Evolutionary conservation across 441 rosid species (phyloP).

Genomic region (Erodium texanum): DNA sequence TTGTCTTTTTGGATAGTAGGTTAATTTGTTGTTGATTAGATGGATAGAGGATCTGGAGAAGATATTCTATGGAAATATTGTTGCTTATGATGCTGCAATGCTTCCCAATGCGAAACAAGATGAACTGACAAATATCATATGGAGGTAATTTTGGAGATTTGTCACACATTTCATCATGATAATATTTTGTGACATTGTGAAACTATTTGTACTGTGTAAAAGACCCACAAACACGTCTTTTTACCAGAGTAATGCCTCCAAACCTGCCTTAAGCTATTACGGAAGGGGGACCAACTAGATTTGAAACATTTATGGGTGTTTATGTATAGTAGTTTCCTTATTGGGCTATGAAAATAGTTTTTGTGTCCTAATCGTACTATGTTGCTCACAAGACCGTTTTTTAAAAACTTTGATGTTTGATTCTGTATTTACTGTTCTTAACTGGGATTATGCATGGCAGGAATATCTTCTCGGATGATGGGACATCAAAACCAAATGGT

Average conservation of each 20-base stretch:
- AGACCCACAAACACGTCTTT: not conserved
- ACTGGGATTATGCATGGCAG: conserved; percentile 33
- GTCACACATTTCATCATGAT: not conserved
- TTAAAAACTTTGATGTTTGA: conserved; percentile 2
- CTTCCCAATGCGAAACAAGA: conserved; percentile 75
- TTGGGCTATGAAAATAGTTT: not conserved
- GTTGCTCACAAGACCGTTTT: not conserved
- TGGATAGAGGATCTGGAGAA: conserved; percentile 98
- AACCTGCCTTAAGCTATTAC: not conserved
- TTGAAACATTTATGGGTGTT: not conserved
- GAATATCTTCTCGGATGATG: conserved; percentile 87
- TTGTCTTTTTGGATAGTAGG: conserved; percentile 38
- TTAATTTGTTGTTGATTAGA: conserved; percentile 67
- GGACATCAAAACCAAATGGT: conserved; percentile 49
- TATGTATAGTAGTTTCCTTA: not conserved
- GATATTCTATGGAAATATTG: conserved; percentile 86
- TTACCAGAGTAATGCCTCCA: no score
- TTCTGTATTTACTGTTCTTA: conserved; percentile 12
- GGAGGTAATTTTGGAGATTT: conserved; percentile 48
- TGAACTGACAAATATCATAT: conserved; percentile 55
- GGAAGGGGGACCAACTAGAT: not conserved
- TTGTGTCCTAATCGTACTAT: not conserved
- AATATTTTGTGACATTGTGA: not conserved
- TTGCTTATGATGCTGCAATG: conserved; percentile 78
- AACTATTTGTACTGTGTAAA: not conserved